Evolutionary conservation across 495 filamentous ascomycete species (phyloP).

Genomic region (Umbilicaria muhlenbergii): DNA sequence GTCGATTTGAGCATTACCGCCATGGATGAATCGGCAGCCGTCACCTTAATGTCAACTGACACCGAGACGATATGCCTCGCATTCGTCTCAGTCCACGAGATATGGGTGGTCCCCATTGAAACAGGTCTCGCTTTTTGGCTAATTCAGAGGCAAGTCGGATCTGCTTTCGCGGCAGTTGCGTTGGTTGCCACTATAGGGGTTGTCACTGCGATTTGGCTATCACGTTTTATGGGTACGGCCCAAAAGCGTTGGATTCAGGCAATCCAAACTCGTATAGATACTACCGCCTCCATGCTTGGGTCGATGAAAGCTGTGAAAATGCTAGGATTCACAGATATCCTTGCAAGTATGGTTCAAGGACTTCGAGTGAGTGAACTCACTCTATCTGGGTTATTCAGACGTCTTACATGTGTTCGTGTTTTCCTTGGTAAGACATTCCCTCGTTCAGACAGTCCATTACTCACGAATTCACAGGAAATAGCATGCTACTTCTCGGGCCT

Average conservation of each 20-base stretch:
- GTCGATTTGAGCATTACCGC: slow-evolving; percentile 25
- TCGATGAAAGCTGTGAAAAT: slow-evolving; percentile 50
- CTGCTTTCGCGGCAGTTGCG: slow-evolving; percentile 33
- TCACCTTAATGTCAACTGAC: slow-evolving; percentile 53
- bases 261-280: slow-evolving; percentile 34
- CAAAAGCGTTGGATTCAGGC: slow-evolving; percentile 33
- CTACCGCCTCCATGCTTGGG: slow-evolving; percentile 34
- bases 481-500: slow-evolving; percentile 34
- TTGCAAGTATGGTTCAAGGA: slow-evolving; percentile 27
- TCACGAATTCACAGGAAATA: slow-evolving; percentile 21
- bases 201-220: no score
- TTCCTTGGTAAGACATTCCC: slow-evolving; percentile 4
- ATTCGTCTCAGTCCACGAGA: slow-evolving; percentile 35
- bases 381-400: slow-evolving; percentile 33
- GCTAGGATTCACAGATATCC: slow-evolving; percentile 33
- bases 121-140: slow-evolving; percentile 43
- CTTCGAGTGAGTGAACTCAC: slow-evolving; percentile 40
- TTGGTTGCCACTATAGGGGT: slow-evolving; percentile 32
- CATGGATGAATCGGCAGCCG: slow-evolving; percentile 31
- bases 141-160: slow-evolving; percentile 39
- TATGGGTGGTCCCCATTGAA: slow-evolving; percentile 43
- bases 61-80: slow-evolving; percentile 36
- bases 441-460: not conserved
- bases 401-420: not conserved
- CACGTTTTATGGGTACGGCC: slow-evolving; percentile 10